These are phyloP conservation scores for Delitschia confertaspora DNA, from an alignment of 495 filamentous ascomycete species.

Conservation along the genomic window DNA sequence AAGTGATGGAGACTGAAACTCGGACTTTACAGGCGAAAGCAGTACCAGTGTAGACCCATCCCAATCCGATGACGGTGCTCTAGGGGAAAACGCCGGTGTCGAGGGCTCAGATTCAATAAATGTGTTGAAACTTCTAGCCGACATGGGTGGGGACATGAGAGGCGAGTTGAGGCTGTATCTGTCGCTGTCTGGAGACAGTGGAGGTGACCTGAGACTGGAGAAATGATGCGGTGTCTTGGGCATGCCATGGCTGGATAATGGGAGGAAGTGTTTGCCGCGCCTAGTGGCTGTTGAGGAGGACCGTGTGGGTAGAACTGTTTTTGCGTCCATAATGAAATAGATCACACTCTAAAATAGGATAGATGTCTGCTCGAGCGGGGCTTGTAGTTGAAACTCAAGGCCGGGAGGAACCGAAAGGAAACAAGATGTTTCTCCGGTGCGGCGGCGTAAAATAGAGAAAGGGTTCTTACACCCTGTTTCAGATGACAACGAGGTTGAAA, in stretches of 20 bases:
- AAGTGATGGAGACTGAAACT: not conserved
- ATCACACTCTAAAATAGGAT: not conserved
- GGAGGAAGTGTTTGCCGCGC: slow-evolving; percentile 13
- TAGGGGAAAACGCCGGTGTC: slow-evolving; percentile 18
- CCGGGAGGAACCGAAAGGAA: not conserved
- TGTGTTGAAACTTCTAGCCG: slow-evolving; percentile 18
- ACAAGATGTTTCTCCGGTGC: not conserved
- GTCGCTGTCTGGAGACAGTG: not conserved
- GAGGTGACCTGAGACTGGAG: slow-evolving; percentile 3
- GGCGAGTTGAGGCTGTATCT: not conserved
- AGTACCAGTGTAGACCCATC: slow-evolving; percentile 12
- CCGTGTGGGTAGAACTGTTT: not conserved
- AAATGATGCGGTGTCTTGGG: slow-evolving; percentile 22
- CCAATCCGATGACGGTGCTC: slow-evolving; percentile 1
- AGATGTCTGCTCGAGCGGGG: too few relatives aligned
- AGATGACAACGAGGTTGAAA: too few relatives aligned
- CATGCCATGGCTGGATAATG: slow-evolving; percentile 19
- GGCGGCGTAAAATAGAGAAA: not conserved
- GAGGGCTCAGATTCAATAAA: slow-evolving; percentile 24
- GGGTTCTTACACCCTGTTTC: not conserved
- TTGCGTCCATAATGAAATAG: slow-evolving; percentile 6
- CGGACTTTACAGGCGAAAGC: slow-evolving; percentile 6
- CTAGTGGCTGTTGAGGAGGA: slow-evolving; percentile 1
- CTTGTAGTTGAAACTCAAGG: too few relatives aligned
- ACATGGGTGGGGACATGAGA: slow-evolving; percentile 23